These are phyloP conservation scores for Begonia masoniana DNA, from an alignment of 306 rosid genomes.

Conservation along the genomic window DNA sequence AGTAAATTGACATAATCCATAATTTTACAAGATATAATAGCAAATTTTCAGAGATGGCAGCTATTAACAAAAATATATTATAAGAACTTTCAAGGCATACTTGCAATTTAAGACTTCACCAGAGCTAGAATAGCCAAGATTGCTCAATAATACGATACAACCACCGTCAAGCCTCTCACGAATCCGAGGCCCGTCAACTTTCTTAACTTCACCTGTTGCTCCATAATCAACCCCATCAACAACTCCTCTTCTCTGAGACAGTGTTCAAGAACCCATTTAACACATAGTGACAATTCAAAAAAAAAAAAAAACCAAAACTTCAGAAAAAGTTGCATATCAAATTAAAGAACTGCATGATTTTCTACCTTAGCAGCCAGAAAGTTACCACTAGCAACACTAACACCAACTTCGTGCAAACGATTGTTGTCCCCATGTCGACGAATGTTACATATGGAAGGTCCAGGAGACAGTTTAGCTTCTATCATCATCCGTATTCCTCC, in stretches of 20 bases:
- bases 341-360: slow-evolving; percentile 2
- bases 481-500: slow-evolving; percentile 73
- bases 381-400: slow-evolving; percentile 94
- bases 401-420: slow-evolving; percentile 90
- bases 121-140: slow-evolving; percentile 94
- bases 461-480: slow-evolving; percentile 95
- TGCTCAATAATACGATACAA: slow-evolving; percentile 82
- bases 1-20: no score
- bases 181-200: slow-evolving; percentile 69
- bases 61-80: no score
- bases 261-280: slow-evolving; percentile 13
- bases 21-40: no score
- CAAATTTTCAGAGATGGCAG: no score
- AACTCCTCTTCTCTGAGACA: slow-evolving; percentile 83
- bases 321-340: background rate
- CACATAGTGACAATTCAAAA: background rate
- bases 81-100: slow-evolving; percentile 34
- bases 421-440: slow-evolving; percentile 91
- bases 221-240: slow-evolving; percentile 86
- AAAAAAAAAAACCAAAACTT: background rate
- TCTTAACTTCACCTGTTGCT: slow-evolving; percentile 96
- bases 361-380: slow-evolving; percentile 93
- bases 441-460: slow-evolving; percentile 83
- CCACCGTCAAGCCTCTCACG: slow-evolving; percentile 95
- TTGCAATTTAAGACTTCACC: slow-evolving; percentile 98